A percentile compares a stretch with the other conserved stretches of the same genome.
phyloP scores from a whole-genome alignment of 2,329 filamentous ascomycete genomes.

The Colletotrichum tropicale region DNA sequence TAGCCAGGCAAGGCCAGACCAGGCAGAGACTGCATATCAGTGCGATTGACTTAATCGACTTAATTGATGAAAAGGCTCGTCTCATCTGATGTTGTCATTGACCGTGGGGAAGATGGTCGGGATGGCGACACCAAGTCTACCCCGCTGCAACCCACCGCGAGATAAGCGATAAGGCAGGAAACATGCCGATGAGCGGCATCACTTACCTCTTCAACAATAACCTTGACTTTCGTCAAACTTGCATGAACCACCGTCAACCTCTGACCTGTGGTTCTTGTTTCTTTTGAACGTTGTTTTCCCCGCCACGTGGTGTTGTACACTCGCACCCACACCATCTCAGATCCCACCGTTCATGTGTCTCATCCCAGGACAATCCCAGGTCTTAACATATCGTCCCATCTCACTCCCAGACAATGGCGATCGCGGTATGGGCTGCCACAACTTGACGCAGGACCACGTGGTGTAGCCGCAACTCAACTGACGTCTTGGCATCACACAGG shows the following conservation, averaged over 20 bases:
- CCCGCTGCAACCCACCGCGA: conserved; percentile 10
- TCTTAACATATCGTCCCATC: neutral
- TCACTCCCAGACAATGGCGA: conserved; percentile 25
- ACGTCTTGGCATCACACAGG: conserved; percentile 53
- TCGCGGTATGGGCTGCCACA: conserved; percentile 26
- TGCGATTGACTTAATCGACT: neutral
- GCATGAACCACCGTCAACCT: neutral
- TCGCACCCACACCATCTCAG: neutral
- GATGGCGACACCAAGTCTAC: conserved; percentile 11
- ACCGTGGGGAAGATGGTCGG: neutral
- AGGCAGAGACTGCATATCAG: neutral
- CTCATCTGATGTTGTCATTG: neutral
- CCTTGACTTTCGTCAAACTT: neutral
- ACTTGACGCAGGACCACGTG: neutral
- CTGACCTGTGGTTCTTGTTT: no score
- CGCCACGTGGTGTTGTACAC: neutral
- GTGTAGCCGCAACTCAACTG: neutral
- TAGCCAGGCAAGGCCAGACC: neutral
- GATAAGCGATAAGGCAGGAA: conserved; percentile 15
- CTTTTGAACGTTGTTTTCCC: no score
- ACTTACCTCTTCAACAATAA: neutral
- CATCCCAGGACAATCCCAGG: neutral
- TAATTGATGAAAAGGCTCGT: neutral
- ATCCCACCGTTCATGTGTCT: neutral
- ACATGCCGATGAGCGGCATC: neutral